Evolutionary conservation across 2,329 filamentous ascomycete genomes (phyloP), one percentile per base, ranked within the genome.

Genomic region (Monilinia polystroma): DNA sequence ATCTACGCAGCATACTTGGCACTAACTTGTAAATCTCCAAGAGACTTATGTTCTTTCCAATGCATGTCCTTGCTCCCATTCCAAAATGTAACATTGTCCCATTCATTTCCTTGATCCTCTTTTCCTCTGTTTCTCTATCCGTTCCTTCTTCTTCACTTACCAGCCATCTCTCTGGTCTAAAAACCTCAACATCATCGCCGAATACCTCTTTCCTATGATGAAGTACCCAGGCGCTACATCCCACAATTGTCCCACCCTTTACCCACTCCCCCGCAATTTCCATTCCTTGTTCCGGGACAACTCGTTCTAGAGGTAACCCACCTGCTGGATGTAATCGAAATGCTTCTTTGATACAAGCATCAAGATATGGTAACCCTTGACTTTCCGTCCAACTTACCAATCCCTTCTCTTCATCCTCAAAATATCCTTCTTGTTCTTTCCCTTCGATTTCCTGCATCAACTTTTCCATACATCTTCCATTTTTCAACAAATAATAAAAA

Each of bases 291-390:
- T 81, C 77, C 0, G 91, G 91, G 0, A 91, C 89, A 56, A 93
- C 81, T 68, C 91, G 84, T 77, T 94, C 91, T 54, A 94, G 81
- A 0, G 88, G 87, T 6, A 93, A 79, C 0, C 90, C 91, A 0
- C 89, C 84, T 0, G 90, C 89, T 0, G 91, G 91, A 75, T 93
- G 90, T 72, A 92, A 75, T 16, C 90, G 85, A 79, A 93, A 91
- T 5, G 88, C 85, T 76, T 95, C 91, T 74, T 93, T 91, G 72
- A 94, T 83, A 66, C 87, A 88, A 4, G 90, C 91, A 73, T 93
- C 89, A 7, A 95, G 85, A 75, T 93, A 95, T 0, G 86, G 85
- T 2, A 95, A 81, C 65, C 84, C 85, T 75, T 91, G 89, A 59
- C 82, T 83, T 77, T 93, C 88, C 47, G 85, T 75, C 85, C 89